Base-by-base conservation (phyloP, 768 basidiomycete genomes). In the Xerocomellus intermedius region DNA sequence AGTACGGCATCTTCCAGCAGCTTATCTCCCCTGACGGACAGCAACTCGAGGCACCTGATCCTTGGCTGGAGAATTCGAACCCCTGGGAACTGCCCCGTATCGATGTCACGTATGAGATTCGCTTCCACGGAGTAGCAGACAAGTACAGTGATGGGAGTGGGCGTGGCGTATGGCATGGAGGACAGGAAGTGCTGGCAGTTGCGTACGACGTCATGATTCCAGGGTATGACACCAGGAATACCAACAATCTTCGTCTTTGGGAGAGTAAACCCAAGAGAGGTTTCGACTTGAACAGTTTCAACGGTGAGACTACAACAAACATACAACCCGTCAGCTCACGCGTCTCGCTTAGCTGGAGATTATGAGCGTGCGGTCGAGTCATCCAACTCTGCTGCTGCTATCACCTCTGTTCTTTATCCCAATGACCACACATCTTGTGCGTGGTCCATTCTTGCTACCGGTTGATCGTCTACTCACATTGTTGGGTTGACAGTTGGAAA, bases 191-290 rank as follows among this genome's bases (percentile, higher is more conserved):
- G 30, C 69, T 96, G 28, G 96, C 96, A 1, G 81, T 94, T 42
- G 96, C 95, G 0, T 95, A 96, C 67, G 96, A 98, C 68, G 86
- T 92, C 19, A 96, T 96, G 76, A 90, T 98, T 61, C 94, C 95
- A 5, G 89, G 74, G 4, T 94, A 83, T 67, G 79, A 79, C 24
- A 94, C 91, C 39, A 80, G 79, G 72, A 94, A 86, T 58, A 94
- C 91, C 48, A 95, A 96, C 77, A 98, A 97, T 73, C 75, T 98
- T 62, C 78, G 89, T 57, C 77, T 85, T 51, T 91, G 86, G 91
- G 91, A 89, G 76, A 86, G 79, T 66, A 87, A 87, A 75, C 86
- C 92, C 22, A 91, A 92, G 78, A 78, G 91, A 63, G 91, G 90
- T 2, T 98, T 98, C 68, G 94, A 98, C 73, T 71, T 98, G 60